phyloP scores from a whole-genome alignment of 1,284 basidiomycete genomes.

The Chalciporus piperatoides region DNA sequence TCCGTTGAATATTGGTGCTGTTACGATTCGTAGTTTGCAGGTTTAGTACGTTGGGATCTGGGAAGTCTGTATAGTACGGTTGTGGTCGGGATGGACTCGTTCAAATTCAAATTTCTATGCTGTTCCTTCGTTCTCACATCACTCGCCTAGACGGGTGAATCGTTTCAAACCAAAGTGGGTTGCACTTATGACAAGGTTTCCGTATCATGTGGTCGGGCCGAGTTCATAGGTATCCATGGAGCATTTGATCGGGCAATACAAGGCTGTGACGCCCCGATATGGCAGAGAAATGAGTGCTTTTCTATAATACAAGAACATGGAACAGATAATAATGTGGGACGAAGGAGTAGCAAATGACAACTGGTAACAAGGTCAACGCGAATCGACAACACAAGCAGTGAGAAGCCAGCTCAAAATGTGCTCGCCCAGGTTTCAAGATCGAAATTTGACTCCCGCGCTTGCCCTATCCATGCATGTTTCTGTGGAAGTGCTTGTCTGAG shows the following conservation, averaged over 20 bases:
- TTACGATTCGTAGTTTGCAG: constrained; percentile 5
- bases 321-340: constrained; percentile 30
- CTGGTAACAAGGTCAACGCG: constrained; percentile 16
- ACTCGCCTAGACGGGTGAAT: too few relatives aligned
- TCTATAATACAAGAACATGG: constrained; percentile 32
- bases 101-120: background rate
- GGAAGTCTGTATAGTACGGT: background rate
- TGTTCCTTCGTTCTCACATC: too few relatives aligned
- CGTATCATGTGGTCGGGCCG: too few relatives aligned
- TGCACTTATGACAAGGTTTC: too few relatives aligned
- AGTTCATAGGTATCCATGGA: too few relatives aligned
- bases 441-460: constrained; percentile 45
- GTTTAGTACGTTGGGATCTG: background rate
- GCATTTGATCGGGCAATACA: constrained; percentile 1
- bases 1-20: constrained; percentile 23
- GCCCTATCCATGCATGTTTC: constrained; percentile 59
- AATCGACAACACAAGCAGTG: constrained; percentile 12
- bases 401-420: constrained; percentile 44
- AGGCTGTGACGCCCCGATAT: background rate
- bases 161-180: too few relatives aligned
- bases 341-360: constrained; percentile 27
- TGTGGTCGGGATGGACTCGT: background rate
- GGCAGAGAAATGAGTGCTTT: constrained; percentile 18
- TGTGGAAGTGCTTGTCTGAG: constrained; percentile 26
- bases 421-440: constrained; percentile 64